Base-by-base conservation (phyloP, 768 basidiomycete genomes). In the Pilatotrama ljubarskyi region DNA sequence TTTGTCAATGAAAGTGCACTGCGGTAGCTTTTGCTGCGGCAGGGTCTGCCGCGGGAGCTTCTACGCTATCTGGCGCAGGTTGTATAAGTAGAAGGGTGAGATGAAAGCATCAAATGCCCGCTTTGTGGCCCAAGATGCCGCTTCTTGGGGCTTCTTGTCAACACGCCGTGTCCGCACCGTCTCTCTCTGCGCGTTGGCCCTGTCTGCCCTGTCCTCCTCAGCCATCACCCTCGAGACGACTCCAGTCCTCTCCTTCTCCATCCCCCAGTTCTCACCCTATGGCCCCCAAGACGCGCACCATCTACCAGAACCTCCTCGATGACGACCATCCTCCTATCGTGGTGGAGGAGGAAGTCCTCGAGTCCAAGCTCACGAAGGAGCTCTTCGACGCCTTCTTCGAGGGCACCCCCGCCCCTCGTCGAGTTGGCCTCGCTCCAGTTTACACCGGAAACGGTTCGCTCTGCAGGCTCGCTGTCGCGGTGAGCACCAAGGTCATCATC, bases 341-440 rank as follows among this genome's bases (percentile, higher is more conserved):
- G 36, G 55, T 73, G 0, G 26, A 59, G 47, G 58, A 64, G 18
- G 56, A 63, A 2, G 38, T 70, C 7, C 46, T 67, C 1, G 68
- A 71, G 55, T 66, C 59, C 10, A 47, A 62, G 14, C 54, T 70
- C 26, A 59, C 68, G 57, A 35, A 64, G 13, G 58, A 63, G 22
- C 24, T 61, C 25, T 43, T 71, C 49, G 13, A 63, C 35, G 58
- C 50, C 24, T 59, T 67, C 48, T 64, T 65, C 38, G 51, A 42
- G 5, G 44, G 35, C 46, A 52, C 13, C 5, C 56, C 64, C 11
- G n/a, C 51, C 51, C 69, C 66, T 49, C 70, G 44, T 57, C 66
- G 61, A 57, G 68, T 86, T 60, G 85, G 84, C 1, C 69, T 85
- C 26, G 79, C 84, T 5, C 78, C 82, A 4, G 81, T 80, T 1